These are phyloP conservation scores for Penicillium sp. DNA, from an alignment of 2,329 filamentous ascomycete species.

Conservation along the genomic window DNA sequence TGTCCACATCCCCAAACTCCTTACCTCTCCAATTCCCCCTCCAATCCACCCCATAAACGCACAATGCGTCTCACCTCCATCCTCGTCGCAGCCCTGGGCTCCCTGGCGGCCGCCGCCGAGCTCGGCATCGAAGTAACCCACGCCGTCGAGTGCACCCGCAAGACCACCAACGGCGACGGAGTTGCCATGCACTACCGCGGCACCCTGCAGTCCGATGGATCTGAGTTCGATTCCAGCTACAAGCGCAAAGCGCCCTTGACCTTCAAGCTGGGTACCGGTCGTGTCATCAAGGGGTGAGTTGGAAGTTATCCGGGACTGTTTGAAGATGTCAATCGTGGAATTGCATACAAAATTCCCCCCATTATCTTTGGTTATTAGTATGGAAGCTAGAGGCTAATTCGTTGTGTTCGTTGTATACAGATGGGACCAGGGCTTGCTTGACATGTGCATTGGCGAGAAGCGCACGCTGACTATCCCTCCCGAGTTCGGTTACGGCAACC, in stretches of 20 bases:
- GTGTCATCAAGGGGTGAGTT: conserved; percentile 83
- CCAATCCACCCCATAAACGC: conserved; percentile 1
- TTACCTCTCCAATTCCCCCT: background rate
- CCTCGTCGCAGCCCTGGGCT: conserved; percentile 41
- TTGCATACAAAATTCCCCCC: background rate
- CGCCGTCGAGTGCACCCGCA: conserved; percentile 74
- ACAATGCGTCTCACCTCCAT: conserved; percentile 50
- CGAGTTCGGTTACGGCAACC: conserved; percentile 75
- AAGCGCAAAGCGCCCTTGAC: conserved; percentile 71
- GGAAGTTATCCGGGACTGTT: conserved; percentile 5
- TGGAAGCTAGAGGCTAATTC: conserved; percentile 11
- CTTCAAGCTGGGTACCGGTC: conserved; percentile 76
- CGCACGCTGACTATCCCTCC: conserved; percentile 88
- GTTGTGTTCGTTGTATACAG: conserved; percentile 42
- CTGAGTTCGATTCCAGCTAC: conserved; percentile 82
- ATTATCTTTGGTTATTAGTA: background rate
- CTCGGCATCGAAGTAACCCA: conserved; percentile 77
- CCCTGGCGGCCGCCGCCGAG: conserved; percentile 50
- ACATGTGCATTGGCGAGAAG: conserved; percentile 97
- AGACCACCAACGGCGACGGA: conserved; percentile 71
- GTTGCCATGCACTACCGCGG: conserved; percentile 88
- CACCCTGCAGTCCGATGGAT: conserved; percentile 70
- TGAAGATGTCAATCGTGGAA: background rate
- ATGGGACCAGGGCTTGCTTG: conserved; percentile 86
- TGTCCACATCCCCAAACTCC: conserved; percentile 9